Conservation (phyloP, 2,329 filamentous ascomycete genomes). For the Teratosphaeria pseudoeucalypti region DNA sequence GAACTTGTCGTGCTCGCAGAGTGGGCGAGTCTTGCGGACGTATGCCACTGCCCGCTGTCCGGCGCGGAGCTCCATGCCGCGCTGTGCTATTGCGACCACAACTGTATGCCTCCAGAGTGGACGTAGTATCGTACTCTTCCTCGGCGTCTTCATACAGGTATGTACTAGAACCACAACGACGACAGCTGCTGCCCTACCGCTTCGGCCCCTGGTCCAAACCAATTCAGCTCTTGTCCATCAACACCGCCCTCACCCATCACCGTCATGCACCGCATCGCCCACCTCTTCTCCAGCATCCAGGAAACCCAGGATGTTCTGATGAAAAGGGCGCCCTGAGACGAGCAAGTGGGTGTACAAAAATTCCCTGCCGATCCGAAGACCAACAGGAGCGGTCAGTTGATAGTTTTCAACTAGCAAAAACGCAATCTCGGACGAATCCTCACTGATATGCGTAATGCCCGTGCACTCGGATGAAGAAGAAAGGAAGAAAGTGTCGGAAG, state of each 20-base stretch:
- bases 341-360: constrained; percentile 49
- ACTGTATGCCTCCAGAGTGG: not conserved
- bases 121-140: not conserved
- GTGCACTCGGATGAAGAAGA: constrained; percentile 51
- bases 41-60: too few relatives aligned
- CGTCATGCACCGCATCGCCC: not conserved
- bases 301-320: constrained; percentile 6
- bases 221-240: not conserved
- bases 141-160: not conserved
- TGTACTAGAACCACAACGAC: not conserved
- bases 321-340: constrained; percentile 5
- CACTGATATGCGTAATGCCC: constrained; percentile 75
- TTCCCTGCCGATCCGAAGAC: constrained; percentile 63
- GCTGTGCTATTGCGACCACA: too few relatives aligned
- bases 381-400: constrained; percentile 63
- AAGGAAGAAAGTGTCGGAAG: constrained; percentile 22
- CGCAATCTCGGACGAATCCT: constrained; percentile 77
- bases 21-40: too few relatives aligned
- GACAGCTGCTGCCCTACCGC: not conserved
- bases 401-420: constrained; percentile 92
- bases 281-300: constrained; percentile 1
- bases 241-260: not conserved
- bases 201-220: not conserved
- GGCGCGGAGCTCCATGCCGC: too few relatives aligned
- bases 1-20: not conserved